A percentile compares a stretch with the other conserved stretches of the same genome.
These are phyloP conservation scores for Cichorium intybus DNA, from an alignment of 140 eudicot species.

Conservation along the genomic window DNA sequence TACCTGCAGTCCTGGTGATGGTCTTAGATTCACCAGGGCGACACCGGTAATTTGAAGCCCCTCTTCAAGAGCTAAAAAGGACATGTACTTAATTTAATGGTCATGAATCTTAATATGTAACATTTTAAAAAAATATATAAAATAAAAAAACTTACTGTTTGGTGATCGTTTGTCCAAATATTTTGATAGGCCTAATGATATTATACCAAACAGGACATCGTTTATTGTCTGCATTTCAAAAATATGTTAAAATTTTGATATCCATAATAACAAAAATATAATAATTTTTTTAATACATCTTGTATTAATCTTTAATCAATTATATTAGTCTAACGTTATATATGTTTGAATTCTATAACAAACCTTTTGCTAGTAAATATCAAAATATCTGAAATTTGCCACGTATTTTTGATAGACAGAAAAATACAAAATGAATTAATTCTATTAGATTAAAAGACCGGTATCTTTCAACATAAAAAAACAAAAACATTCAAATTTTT, in stretches of 20 bases:
- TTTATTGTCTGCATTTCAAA: conserved; percentile 70
- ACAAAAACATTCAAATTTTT: too few relatives aligned
- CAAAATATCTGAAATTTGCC: too few relatives aligned
- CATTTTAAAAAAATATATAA: not conserved
- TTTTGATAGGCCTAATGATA: conserved; percentile 73
- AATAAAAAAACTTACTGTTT: conserved; percentile 30
- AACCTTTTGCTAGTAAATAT: too few relatives aligned
- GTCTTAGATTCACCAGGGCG: conserved; percentile 75
- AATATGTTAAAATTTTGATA: not conserved
- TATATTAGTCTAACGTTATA: too few relatives aligned
- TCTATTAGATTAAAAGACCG: too few relatives aligned
- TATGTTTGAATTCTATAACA: too few relatives aligned
- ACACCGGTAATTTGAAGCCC: conserved; percentile 70
- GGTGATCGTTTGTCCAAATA: conserved; percentile 57
- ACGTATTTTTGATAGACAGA: too few relatives aligned
- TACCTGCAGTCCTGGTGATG: conserved; percentile 71
- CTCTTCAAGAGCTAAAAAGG: conserved; percentile 42
- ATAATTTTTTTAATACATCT: too few relatives aligned
- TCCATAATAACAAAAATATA: too few relatives aligned
- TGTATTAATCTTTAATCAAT: too few relatives aligned
- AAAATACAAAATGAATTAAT: too few relatives aligned
- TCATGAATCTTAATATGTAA: not conserved
- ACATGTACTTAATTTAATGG: not conserved
- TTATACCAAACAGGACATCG: conserved; percentile 79
- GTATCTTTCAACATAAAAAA: too few relatives aligned